These are phyloP conservation scores for Panicum hallii DNA, from an alignment of 202 grass and related monocot genomes.

Conservation along the genomic window DNA sequence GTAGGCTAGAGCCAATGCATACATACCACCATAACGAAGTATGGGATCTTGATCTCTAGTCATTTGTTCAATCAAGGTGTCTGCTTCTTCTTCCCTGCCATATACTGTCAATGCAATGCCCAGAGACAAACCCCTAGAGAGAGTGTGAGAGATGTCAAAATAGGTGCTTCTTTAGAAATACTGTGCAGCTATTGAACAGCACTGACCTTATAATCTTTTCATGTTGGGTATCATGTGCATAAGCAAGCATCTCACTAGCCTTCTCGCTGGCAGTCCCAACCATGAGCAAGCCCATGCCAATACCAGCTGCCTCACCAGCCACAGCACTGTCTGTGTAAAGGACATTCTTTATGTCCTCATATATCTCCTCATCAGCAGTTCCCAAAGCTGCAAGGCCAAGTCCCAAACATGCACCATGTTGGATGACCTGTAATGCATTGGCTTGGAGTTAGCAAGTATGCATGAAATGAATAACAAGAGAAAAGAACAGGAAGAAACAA, in stretches of 20 bases:
- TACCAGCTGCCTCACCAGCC: slow-evolving; percentile 98
- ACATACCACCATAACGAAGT: slow-evolving; percentile 99
- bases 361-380: slow-evolving; percentile 98
- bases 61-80: slow-evolving; percentile 96
- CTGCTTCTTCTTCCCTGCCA: slow-evolving; percentile 96
- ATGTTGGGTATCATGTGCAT: slow-evolving; percentile 98
- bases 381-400: slow-evolving; percentile 94
- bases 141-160: slow-evolving; percentile 32
- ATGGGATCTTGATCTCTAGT: slow-evolving; percentile 99
- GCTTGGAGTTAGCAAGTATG: slow-evolving; percentile 34
- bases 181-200: slow-evolving; percentile 24
- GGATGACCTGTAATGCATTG: slow-evolving; percentile 75
- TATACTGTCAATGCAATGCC: slow-evolving; percentile 97
- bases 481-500: slow-evolving; percentile 29
- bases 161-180: slow-evolving; percentile 24
- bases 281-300: slow-evolving; percentile 99
- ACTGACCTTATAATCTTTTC: slow-evolving; percentile 98
- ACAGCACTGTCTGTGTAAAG: slow-evolving; percentile 95
- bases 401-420: slow-evolving; percentile 97
- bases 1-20: slow-evolving; percentile 97
- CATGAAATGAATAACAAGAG: slow-evolving; percentile 15
- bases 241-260: slow-evolving; percentile 93
- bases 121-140: slow-evolving; percentile 82
- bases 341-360: slow-evolving; percentile 91
- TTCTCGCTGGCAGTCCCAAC: slow-evolving; percentile 94